Evolutionary conservation across 2,329 filamentous ascomycete species (phyloP).

Genomic region (Camptophora hylomeconis): DNA sequence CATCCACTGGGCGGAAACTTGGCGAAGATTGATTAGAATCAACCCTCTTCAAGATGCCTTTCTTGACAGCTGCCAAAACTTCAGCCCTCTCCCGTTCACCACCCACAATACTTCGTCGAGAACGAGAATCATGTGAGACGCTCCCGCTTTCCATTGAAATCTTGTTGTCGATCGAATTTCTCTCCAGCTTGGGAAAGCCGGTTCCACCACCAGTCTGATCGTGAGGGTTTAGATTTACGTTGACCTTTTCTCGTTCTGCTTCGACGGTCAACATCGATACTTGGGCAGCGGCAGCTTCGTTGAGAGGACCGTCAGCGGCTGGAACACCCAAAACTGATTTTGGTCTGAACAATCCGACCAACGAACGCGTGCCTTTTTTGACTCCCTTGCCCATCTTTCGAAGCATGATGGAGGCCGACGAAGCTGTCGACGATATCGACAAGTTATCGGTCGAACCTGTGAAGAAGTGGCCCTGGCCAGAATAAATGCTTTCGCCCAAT

Average conservation of each 20-base stretch:
- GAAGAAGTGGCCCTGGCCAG: constrained; percentile 70
- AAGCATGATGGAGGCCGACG: constrained; percentile 42
- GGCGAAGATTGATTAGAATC: constrained; percentile 58
- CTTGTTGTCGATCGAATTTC: constrained; percentile 62
- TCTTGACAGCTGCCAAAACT: constrained; percentile 80
- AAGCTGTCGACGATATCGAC: constrained; percentile 35
- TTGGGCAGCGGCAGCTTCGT: constrained; percentile 60
- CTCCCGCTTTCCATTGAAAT: constrained; percentile 21
- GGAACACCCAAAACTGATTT: constrained; percentile 79
- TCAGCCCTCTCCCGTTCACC: constrained; percentile 84
- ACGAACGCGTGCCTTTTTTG: constrained; percentile 81
- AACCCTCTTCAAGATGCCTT: constrained; percentile 82
- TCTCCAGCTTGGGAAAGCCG: constrained; percentile 72
- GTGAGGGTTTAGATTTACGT: constrained; percentile 57
- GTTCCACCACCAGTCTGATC: constrained; percentile 59
- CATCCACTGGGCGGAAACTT: constrained; percentile 48
- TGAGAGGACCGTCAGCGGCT: constrained; percentile 51
- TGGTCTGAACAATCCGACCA: constrained; percentile 87
- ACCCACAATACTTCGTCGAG: constrained; percentile 79
- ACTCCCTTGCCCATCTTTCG: constrained; percentile 98
- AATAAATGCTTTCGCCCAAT: constrained; percentile 87
- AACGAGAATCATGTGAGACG: constrained; percentile 34
- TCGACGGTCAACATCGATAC: constrained; percentile 95
- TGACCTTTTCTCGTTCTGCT: constrained; percentile 74
- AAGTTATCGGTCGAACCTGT: constrained; percentile 88